These are phyloP conservation scores for Anthoceros angustus DNA, from an alignment of 225 moss, liverwort and hornwort species.

Conservation along the genomic window DNA sequence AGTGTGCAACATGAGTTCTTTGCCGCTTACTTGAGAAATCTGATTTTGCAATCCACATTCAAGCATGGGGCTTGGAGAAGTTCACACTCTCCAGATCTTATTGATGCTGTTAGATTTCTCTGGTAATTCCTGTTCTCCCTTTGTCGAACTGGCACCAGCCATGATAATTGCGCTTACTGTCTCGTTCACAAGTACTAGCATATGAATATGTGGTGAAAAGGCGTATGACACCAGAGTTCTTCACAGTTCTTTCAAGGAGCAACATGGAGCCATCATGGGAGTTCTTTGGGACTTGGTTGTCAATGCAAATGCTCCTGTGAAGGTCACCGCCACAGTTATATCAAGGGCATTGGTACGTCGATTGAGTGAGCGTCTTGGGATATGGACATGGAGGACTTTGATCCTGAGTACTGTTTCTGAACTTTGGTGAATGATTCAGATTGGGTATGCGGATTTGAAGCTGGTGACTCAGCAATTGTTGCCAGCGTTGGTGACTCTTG, in stretches of 20 bases:
- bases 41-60: slow-evolving; percentile 72
- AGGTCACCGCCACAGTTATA: slow-evolving; percentile 78
- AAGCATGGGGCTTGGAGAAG: slow-evolving; percentile 62
- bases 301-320: slow-evolving; percentile 64
- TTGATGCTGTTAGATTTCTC: slow-evolving; percentile 81
- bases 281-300: slow-evolving; percentile 96
- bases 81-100: slow-evolving; percentile 54
- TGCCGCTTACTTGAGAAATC: slow-evolving; percentile 63
- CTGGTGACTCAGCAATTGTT: slow-evolving; percentile 84
- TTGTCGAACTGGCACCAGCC: background rate
- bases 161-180: background rate
- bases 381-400: background rate
- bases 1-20: slow-evolving; percentile 47
- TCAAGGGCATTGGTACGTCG: slow-evolving; percentile 60
- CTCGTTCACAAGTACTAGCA: background rate
- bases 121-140: slow-evolving; percentile 30
- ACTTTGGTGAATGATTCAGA: slow-evolving; percentile 17
- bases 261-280: slow-evolving; percentile 60
- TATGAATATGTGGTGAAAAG: slow-evolving; percentile 4
- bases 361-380: background rate
- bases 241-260: slow-evolving; percentile 68
- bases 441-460: slow-evolving; percentile 76
- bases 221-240: background rate
- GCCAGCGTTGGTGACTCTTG: slow-evolving; percentile 84
- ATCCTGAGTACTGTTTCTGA: background rate